These are phyloP conservation scores for Cryptococcus sp. DNA, from an alignment of 1,284 basidiomycete genomes.

Conservation along the genomic window DNA sequence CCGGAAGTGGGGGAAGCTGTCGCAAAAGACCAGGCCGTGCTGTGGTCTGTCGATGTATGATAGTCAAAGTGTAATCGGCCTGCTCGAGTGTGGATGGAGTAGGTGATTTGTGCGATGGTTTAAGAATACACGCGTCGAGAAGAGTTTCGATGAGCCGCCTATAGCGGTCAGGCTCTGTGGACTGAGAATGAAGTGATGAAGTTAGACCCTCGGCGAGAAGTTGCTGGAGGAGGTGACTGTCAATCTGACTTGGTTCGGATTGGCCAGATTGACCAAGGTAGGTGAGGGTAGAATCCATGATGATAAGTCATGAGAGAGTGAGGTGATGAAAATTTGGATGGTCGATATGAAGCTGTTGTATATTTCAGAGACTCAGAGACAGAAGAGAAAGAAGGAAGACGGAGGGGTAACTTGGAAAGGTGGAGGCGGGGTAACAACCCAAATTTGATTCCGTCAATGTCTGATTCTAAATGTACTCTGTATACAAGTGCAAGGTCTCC, in stretches of 20 bases:
- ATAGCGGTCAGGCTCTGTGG: slow-evolving; percentile 15
- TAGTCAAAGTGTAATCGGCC: slow-evolving; percentile 26
- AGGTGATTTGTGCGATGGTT: slow-evolving; percentile 10
- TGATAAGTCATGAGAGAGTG: no score
- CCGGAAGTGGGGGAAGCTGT: neutral
- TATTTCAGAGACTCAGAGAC: no score
- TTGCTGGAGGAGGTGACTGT: slow-evolving; percentile 27
- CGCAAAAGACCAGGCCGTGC: slow-evolving; percentile 24
- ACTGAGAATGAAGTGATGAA: slow-evolving; percentile 10
- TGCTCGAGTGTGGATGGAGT: slow-evolving; percentile 14
- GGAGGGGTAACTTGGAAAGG: no score
- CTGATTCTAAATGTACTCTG: no score
- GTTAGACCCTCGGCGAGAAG: slow-evolving; percentile 34
- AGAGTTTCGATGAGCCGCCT: slow-evolving; percentile 35
- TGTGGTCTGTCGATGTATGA: slow-evolving; percentile 22
- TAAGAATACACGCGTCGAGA: slow-evolving; percentile 32
- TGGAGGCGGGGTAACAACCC: no score
- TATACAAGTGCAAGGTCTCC: no score
- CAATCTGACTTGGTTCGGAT: neutral
- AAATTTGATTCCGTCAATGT: no score
- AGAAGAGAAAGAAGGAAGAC: no score
- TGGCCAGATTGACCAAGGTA: no score
- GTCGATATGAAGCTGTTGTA: no score
- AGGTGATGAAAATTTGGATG: no score
- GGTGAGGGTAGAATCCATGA: no score